phyloP scores from a whole-genome alignment of 1,284 basidiomycete genomes.

The Apiotrichum gamsii region DNA sequence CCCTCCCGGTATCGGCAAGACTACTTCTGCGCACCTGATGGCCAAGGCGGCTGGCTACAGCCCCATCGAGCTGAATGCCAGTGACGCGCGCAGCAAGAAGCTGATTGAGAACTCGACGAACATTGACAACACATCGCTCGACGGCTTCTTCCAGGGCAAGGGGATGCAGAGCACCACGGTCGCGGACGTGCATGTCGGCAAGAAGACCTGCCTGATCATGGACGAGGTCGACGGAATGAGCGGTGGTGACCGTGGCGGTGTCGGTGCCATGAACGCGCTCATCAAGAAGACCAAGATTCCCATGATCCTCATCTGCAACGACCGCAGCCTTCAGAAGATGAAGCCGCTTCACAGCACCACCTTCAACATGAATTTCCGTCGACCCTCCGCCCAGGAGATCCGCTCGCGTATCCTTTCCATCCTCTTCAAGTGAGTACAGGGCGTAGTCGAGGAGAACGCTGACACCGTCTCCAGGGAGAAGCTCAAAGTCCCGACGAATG shows the following conservation, averaged over 20 bases:
- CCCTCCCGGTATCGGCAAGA: conserved; percentile 95
- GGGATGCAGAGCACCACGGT: conserved; percentile 62
- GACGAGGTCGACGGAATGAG: conserved; percentile 99
- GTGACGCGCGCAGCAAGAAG: conserved; percentile 92
- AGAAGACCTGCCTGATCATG: conserved; percentile 88
- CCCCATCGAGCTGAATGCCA: conserved; percentile 92
- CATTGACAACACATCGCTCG: conserved; percentile 77
- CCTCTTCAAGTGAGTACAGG: conserved; percentile 74
- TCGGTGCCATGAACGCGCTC: conserved; percentile 82
- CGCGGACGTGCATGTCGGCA: conserved; percentile 64
- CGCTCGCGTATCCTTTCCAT: conserved; percentile 85
- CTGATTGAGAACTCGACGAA: conserved; percentile 89
- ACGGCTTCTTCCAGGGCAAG: conserved; percentile 71
- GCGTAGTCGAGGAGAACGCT: too few species aligned
- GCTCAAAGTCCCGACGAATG: conserved; percentile 81
- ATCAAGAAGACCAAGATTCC: conserved; percentile 97
- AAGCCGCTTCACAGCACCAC: conserved; percentile 74
- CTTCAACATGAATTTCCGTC: conserved; percentile 68
- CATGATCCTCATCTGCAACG: conserved; percentile 97
- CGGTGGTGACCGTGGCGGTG: conserved; percentile 90
- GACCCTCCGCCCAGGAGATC: conserved; percentile 65
- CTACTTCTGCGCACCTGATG: conserved; percentile 87
- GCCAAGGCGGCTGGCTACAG: conserved; percentile 83
- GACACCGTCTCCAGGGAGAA: conserved; percentile 85
- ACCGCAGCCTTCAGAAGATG: conserved; percentile 77